Evolutionary conservation across 345 rosid species (phyloP).

Genomic region (Lepidium didymum): DNA sequence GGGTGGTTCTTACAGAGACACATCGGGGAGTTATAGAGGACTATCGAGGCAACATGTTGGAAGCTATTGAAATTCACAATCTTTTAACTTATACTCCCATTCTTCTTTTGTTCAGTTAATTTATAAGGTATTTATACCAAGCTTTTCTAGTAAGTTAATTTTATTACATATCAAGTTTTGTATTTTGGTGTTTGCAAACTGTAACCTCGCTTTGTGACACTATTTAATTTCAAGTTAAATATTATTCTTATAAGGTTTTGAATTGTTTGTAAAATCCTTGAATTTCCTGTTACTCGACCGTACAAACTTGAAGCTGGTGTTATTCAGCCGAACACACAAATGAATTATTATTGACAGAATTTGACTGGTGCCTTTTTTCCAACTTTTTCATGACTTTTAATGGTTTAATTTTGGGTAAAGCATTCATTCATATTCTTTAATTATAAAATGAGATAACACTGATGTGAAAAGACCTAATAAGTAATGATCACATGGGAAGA

Average conservation of each 20-base stretch:
- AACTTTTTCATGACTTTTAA: not conserved
- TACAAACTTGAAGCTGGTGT: not conserved
- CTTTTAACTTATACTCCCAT: not conserved
- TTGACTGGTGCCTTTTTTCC: not conserved
- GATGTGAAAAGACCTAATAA: conserved; percentile 16
- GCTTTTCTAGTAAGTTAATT: not conserved
- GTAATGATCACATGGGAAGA: conserved; percentile 18
- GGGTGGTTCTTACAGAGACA: conserved; percentile 19
- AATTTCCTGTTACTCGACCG: too few relatives aligned
- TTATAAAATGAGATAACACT: not conserved
- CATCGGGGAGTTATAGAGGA: conserved; percentile 23
- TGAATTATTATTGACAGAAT: not conserved
- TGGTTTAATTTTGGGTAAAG: not conserved
- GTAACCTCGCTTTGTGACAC: not conserved
- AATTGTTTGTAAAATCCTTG: too few relatives aligned
- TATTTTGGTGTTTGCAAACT: not conserved
- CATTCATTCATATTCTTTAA: not conserved
- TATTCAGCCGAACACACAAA: not conserved
- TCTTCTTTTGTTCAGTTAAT: not conserved
- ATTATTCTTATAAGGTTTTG: too few relatives aligned
- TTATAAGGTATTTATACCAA: not conserved
- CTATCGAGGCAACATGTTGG: conserved; percentile 37
- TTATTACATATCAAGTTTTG: not conserved
- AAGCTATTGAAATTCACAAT: conserved; percentile 32
- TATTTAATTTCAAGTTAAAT: not conserved